Conservation (phyloP, 768 basidiomycete genomes). For the Hypholoma sublateritium region DNA sequence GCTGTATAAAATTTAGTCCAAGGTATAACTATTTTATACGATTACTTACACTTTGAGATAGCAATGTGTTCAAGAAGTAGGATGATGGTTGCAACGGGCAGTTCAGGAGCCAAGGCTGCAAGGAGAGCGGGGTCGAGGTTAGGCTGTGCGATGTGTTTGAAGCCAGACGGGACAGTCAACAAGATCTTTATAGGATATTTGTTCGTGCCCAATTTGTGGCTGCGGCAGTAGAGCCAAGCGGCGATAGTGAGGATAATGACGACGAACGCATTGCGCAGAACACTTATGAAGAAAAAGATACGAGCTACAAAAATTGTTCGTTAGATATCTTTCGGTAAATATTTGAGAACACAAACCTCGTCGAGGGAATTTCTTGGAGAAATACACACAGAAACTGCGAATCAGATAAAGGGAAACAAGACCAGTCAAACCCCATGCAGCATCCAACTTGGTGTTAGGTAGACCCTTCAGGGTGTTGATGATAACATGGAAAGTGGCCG, state of each 20-base stretch:
- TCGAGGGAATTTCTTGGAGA: constrained; percentile 61
- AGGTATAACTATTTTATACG: not conserved
- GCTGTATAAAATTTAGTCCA: constrained; percentile 41
- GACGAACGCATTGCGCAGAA: constrained; percentile 84
- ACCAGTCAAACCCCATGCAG: constrained; percentile 85
- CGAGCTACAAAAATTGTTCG: constrained; percentile 42
- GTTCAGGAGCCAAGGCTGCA: constrained; percentile 64
- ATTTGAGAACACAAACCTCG: constrained; percentile 39
- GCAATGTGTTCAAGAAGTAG: constrained; percentile 94
- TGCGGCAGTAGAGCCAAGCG: constrained; percentile 80
- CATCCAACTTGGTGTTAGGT: constrained; percentile 69
- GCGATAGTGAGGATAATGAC: constrained; percentile 84
- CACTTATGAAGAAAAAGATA: constrained; percentile 74
- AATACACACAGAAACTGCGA: constrained; percentile 50
- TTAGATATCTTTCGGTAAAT: not conserved
- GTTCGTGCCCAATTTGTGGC: constrained; percentile 54
- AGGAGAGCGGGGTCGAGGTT: constrained; percentile 47
- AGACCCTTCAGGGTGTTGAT: constrained; percentile 92
- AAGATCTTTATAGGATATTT: constrained; percentile 86
- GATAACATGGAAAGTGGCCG: constrained; percentile 80
- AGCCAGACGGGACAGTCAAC: constrained; percentile 80
- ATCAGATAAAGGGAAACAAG: constrained; percentile 71
- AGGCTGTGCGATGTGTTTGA: constrained; percentile 57
- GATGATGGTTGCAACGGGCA: constrained; percentile 87
- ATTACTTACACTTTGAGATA: constrained; percentile 81